Conservation (phyloP, 768 basidiomycete genomes). For the Pleurotus tuber-regium region DNA sequence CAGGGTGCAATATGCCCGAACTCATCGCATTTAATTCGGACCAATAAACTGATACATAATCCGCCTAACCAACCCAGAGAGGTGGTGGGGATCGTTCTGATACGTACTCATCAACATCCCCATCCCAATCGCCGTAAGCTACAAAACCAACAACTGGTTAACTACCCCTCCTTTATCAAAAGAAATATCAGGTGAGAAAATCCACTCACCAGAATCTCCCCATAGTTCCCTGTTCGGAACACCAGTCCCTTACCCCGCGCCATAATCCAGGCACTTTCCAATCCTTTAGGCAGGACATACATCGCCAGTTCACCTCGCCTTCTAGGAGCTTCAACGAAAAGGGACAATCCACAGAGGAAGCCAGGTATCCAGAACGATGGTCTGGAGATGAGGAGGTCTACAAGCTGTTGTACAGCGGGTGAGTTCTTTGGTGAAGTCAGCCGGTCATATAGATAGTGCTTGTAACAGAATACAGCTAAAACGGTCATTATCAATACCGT, state of each 20-base stretch:
- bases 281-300: conserved; percentile 85
- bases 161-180: neutral
- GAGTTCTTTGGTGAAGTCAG: conserved; percentile 26
- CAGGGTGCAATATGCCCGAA: too few relatives aligned
- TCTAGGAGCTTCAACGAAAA: conserved; percentile 86
- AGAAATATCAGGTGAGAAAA: conserved; percentile 3
- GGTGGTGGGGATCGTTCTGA: conserved; percentile 77
- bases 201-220: conserved; percentile 57
- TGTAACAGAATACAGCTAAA: conserved; percentile 63
- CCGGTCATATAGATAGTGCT: conserved; percentile 58
- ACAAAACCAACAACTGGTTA: conserved; percentile 3
- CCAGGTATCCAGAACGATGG: conserved; percentile 75
- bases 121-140: conserved; percentile 77
- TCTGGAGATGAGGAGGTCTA: conserved; percentile 62
- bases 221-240: conserved; percentile 65
- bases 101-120: conserved; percentile 93
- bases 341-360: conserved; percentile 66
- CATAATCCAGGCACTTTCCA: conserved; percentile 90
- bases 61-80: conserved; percentile 77
- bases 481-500: neutral
- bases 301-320: conserved; percentile 90
- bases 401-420: conserved; percentile 44
- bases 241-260: conserved; percentile 75
- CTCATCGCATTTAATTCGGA: conserved; percentile 63
- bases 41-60: conserved; percentile 90